Conservation (phyloP, 1,284 basidiomycete genomes). For the Fistulina hepatica region DNA sequence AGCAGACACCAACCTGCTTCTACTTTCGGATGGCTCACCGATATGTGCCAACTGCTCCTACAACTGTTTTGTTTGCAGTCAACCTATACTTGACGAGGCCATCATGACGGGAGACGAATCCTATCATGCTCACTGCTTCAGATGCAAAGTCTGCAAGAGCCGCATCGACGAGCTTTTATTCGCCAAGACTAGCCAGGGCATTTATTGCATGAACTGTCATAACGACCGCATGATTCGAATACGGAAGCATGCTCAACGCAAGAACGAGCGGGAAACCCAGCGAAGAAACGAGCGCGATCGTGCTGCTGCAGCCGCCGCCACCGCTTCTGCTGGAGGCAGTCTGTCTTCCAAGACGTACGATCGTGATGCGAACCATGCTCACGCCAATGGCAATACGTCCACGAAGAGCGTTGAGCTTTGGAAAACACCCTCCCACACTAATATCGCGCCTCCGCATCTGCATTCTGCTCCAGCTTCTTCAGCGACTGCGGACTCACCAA, state of each 20-base stretch:
- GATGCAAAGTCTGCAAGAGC: slow-evolving; percentile 89
- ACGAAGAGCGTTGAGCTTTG: no score
- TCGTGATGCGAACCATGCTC: slow-evolving; percentile 20
- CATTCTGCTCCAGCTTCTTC: no score
- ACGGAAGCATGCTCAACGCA: slow-evolving; percentile 77
- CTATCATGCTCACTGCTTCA: slow-evolving; percentile 98
- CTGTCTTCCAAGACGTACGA: slow-evolving; percentile 36
- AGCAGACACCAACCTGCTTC: slow-evolving; percentile 89
- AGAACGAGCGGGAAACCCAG: slow-evolving; percentile 43
- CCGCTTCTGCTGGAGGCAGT: slow-evolving; percentile 26
- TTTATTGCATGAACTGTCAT: slow-evolving; percentile 98
- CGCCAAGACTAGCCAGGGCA: slow-evolving; percentile 96
- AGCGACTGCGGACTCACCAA: no score
- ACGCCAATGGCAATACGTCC: no score
- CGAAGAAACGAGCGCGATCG: no score
- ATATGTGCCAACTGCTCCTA: slow-evolving; percentile 97
- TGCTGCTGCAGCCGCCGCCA: slow-evolving; percentile 21
- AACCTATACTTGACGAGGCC: slow-evolving; percentile 90
- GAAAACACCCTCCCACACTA: no score
- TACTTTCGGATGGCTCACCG: slow-evolving; percentile 93
- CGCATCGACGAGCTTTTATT: slow-evolving; percentile 97
- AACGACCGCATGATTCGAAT: slow-evolving; percentile 93
- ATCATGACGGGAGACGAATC: slow-evolving; percentile 99
- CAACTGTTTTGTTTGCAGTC: slow-evolving; percentile 86
- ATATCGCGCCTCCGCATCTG: no score